Evolutionary conservation across 2,329 filamentous ascomycete genomes (phyloP), one percentile per base, ranked within the genome.

Genomic region (Kalaharituber pfeilii): DNA sequence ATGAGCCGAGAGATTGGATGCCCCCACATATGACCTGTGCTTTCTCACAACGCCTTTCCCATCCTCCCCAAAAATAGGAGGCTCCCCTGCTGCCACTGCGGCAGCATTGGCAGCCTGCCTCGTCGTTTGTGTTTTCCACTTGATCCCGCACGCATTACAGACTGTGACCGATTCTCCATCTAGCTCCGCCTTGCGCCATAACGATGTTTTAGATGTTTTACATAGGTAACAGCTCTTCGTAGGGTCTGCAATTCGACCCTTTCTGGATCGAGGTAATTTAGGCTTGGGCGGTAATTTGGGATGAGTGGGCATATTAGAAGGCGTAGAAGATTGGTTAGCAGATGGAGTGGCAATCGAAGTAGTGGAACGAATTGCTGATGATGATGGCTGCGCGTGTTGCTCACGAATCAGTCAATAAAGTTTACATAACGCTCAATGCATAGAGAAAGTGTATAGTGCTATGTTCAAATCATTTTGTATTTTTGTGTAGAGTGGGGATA

Each of bases 131-230:
- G 62, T 64, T 57, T 64, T 64, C 62, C 62, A 63, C 45, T 64
- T 64, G 33, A 64, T 64, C 5, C 62, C 62, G 27, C 62, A 64
- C 2, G 62, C 62, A 54, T 64, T 64, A 54, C 62, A 64, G 9
- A 64, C 62, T 15, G 62, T 62, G 20, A 63, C 62, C n/a, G 61
- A 62, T 42, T 63, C 62, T 18, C 52, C 50, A 53, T 59, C 57
- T 36, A 64, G 61, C 53, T 63, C 62, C 20, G 62, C 62, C 20
- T 63, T 63, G n/a, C 62, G 56, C 62, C 62, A 64, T 3, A 64
- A 56, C 29, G 58, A 61, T 11, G 62, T 64, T 36, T 64, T 62
- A 22, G 59, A 61, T 7, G 62, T 64, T 49, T 62, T 57, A 51
- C 62, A 64, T 24, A 64, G 56, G 33, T 60, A 59, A 36, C 62